phyloP scores from a whole-genome alignment of 768 basidiomycete species.

The Psilocybe cubensis region DNA sequence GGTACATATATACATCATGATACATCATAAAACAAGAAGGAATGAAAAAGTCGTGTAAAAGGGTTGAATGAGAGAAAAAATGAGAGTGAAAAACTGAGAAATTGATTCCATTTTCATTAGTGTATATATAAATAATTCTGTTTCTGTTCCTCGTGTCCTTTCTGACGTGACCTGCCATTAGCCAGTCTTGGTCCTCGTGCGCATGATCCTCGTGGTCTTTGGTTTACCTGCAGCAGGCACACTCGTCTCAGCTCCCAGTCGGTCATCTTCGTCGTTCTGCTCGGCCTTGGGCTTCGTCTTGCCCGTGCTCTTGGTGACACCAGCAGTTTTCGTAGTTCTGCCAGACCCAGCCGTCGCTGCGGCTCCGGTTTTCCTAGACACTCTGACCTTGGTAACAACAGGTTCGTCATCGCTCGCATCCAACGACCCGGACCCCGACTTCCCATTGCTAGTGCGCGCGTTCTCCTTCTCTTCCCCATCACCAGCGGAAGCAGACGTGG shows the following conservation, averaged over 20 bases:
- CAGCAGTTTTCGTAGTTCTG: conserved; percentile 8
- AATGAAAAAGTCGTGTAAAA: background rate
- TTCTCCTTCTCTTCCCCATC: conserved; percentile 45
- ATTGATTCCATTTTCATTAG: too few relatives aligned
- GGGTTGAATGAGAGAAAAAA: too few relatives aligned
- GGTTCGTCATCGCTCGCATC: conserved; percentile 24
- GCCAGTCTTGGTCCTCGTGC: conserved; percentile 38
- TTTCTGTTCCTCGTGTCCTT: too few relatives aligned
- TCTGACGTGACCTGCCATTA: conserved; percentile 7
- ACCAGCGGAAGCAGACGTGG: conserved; percentile 6
- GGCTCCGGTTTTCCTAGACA: conserved; percentile 36
- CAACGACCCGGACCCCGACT: conserved; percentile 21
- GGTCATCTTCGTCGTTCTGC: conserved; percentile 28
- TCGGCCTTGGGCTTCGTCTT: conserved; percentile 24
- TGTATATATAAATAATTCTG: background rate
- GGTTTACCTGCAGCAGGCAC: conserved; percentile 23
- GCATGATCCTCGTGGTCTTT: conserved; percentile 33
- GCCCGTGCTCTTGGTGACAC: conserved; percentile 6
- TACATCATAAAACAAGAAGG: background rate
- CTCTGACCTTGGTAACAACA: conserved; percentile 33
- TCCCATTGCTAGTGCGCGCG: too few relatives aligned
- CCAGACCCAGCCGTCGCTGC: conserved; percentile 17
- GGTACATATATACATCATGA: background rate
- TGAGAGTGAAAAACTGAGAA: too few relatives aligned
- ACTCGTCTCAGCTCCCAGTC: conserved; percentile 13